A percentile compares a stretch with the other conserved stretches of the same genome.
Conservation (phyloP, 1,139 yeast genomes). For the Diutina scorzettiae region DNA sequence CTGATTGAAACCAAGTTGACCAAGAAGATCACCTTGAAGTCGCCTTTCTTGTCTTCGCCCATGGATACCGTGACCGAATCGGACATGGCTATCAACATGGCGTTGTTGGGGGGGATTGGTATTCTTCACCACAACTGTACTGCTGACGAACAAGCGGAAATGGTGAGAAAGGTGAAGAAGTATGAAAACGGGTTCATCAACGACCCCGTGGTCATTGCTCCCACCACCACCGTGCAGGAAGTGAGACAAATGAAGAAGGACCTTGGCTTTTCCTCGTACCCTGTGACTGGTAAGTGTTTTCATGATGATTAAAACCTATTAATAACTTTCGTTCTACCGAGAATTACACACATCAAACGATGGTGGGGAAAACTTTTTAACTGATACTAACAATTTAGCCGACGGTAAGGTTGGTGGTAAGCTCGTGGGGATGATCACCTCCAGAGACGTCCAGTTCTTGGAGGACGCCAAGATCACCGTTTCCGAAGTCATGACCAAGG, state of each 20-base stretch:
- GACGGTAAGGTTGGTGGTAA: slow-evolving; percentile 81
- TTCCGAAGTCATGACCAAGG: slow-evolving; percentile 80
- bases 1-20: slow-evolving; percentile 76
- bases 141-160: slow-evolving; percentile 94
- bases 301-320: slow-evolving; percentile 51
- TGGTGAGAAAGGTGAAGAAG: slow-evolving; percentile 94
- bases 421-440: slow-evolving; percentile 87
- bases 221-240: slow-evolving; percentile 67
- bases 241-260: slow-evolving; percentile 57
- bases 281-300: slow-evolving; percentile 89
- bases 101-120: slow-evolving; percentile 98
- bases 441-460: slow-evolving; percentile 94
- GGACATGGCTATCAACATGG: slow-evolving; percentile 97
- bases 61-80: slow-evolving; percentile 99
- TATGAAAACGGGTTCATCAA: slow-evolving; percentile 95
- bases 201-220: slow-evolving; percentile 82
- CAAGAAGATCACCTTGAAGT: slow-evolving; percentile 77
- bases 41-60: slow-evolving; percentile 96
- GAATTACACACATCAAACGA: slow-evolving; percentile 66
- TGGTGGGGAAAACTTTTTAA: slow-evolving; percentile 70
- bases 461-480: slow-evolving; percentile 56
- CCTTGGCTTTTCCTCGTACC: slow-evolving; percentile 94
- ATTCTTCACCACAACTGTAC: slow-evolving; percentile 96
- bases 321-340: slow-evolving; percentile 99
- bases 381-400: slow-evolving; percentile 41